These are phyloP conservation scores for Salix brachista DNA, from an alignment of 345 rosid species.

Conservation along the genomic window DNA sequence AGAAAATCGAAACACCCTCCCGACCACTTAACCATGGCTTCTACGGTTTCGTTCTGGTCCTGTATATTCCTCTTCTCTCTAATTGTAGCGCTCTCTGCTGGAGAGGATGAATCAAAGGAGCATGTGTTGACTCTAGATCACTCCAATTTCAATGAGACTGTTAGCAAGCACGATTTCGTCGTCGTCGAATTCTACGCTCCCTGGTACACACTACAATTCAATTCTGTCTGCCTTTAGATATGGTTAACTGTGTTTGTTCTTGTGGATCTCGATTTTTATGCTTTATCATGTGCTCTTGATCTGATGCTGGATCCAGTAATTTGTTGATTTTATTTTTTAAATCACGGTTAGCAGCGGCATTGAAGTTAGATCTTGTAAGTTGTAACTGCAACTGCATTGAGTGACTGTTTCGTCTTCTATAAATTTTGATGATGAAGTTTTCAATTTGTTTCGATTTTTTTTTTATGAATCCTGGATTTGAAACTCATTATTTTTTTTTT, in stretches of 20 bases:
- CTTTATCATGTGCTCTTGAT: not conserved
- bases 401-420: not conserved
- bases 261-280: not conserved
- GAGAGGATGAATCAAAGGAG: conserved; percentile 54
- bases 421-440: not conserved
- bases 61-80: conserved; percentile 30
- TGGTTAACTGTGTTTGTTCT: not conserved
- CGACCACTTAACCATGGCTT: conserved; percentile 21
- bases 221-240: not conserved
- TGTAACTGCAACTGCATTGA: not conserved
- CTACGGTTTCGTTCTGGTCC: conserved; percentile 31
- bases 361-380: not conserved
- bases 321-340: not conserved
- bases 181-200: conserved; percentile 98
- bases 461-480: not conserved
- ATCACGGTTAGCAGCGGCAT: not conserved
- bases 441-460: not conserved
- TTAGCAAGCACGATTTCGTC: conserved; percentile 72
- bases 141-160: conserved; percentile 78
- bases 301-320: not conserved
- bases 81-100: conserved; percentile 38
- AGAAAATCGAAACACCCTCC: not conserved
- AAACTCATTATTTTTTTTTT: not conserved
- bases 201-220: conserved; percentile 39
- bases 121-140: conserved; percentile 77